Base-by-base conservation (phyloP, 1,139 yeast species). In the Saccharomyces hybrid region DNA sequence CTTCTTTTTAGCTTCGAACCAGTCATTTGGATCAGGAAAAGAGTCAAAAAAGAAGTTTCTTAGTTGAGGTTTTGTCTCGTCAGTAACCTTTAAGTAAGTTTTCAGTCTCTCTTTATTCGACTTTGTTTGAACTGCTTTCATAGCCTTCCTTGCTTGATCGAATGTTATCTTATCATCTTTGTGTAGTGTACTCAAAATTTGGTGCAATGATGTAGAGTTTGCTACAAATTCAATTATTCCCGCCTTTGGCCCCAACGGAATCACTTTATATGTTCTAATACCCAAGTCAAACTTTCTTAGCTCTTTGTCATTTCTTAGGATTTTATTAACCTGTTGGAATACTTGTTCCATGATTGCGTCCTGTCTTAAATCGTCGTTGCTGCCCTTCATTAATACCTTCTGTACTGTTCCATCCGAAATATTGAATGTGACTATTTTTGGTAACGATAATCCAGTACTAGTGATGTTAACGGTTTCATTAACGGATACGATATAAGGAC, bases 311-410 rank as follows among this genome's bases (percentile, higher is more conserved):
- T 75, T 75, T 14, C 64, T 69, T 57, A 93, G 78, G 48, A 91
- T 79, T n/a, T 75, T 72, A 64, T 91, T 89, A 19, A 90, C 96
- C 66, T 90, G 88, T 28, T 78, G 86, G 69, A 95, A 95, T 1
- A 93, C 98, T 67, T 93, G 99, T 67, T 91, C 96, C 99, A 95
- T 95, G 58, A 93, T 88, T 0, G 96, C 88, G 71, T 95, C 99
- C 70, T 95, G 99, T 54, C 99, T 75, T 54, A 93, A 72, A 70
- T 95, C 99, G 71, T 95, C 99, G 5, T 88, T 80, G 3, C 96
- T 91, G 29, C 89, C 88, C 65, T 95, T 95, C 61, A 90, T 74
- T 21, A 93, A 73, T 65, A 85, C 77, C 55, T 75, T 80, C 57
- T 81, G 84, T 0, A 59, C 64, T 0, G 69, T 61, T 0, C 97